phyloP scores from a whole-genome alignment of 2,329 filamentous ascomycete genomes.

The Neophaeococcomyces aloes region DNA sequence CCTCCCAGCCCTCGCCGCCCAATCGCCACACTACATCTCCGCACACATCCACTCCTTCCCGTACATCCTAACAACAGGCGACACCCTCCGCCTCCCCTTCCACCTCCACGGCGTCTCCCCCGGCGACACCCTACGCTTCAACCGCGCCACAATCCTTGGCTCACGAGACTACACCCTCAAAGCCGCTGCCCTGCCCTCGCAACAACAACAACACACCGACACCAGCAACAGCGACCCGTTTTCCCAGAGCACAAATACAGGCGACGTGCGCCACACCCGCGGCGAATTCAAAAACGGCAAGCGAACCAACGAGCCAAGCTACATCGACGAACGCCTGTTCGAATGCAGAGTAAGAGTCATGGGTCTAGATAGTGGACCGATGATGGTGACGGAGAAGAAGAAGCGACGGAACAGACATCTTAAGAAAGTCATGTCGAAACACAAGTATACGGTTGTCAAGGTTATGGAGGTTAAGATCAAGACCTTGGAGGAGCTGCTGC shows the following conservation, averaged over 20 bases:
- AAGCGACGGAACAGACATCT: constrained; percentile 56
- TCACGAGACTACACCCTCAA: constrained; percentile 85
- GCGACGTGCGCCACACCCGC: constrained; percentile 29
- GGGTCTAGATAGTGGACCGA: constrained; percentile 66
- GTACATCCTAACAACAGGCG: constrained; percentile 50
- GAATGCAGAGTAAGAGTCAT: constrained; percentile 77
- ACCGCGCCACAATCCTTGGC: constrained; percentile 71
- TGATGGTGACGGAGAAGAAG: constrained; percentile 46
- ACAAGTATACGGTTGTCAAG: constrained; percentile 73
- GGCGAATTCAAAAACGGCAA: constrained; percentile 17
- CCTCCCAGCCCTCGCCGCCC: constrained; percentile 35
- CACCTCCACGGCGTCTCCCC: constrained; percentile 64
- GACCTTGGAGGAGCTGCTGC: constrained; percentile 43
- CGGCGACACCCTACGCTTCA: constrained; percentile 78
- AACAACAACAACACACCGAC: no score
- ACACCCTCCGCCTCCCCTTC: constrained; percentile 67
- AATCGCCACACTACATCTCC: constrained; percentile 38
- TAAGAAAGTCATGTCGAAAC: constrained; percentile 77
- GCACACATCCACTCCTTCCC: constrained; percentile 40
- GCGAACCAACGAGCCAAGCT: constrained; percentile 29
- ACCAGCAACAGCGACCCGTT: no score
- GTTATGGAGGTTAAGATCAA: constrained; percentile 71
- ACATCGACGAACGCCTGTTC: constrained; percentile 72
- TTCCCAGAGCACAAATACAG: constrained; percentile 2
- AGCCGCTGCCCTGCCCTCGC: constrained; percentile 39